Percentiles rank a stretch among this genome's conserved stretches.
Conservation (phyloP, 331 rosid species). For the Acacia concinna region DNA sequence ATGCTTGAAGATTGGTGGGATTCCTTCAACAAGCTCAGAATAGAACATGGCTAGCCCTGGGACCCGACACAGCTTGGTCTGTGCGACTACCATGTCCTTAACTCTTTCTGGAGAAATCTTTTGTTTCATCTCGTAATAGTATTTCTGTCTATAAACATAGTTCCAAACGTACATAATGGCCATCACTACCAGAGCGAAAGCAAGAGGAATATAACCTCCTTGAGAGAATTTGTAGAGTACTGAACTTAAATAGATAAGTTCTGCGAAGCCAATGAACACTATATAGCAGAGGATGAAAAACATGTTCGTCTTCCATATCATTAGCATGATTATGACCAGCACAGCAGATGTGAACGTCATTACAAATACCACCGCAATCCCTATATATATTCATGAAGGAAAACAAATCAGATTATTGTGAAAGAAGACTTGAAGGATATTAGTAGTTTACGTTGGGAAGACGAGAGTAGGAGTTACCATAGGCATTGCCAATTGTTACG, state of each 20-base stretch:
- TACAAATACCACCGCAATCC: slow-evolving; percentile 61
- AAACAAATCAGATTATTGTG: not conserved
- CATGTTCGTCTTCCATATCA: slow-evolving; percentile 60
- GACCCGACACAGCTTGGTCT: slow-evolving; percentile 15
- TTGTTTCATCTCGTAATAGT: slow-evolving; percentile 43
- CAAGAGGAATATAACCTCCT: slow-evolving; percentile 65
- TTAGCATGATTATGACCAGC: slow-evolving; percentile 52
- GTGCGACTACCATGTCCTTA: slow-evolving; percentile 16
- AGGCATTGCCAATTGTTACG: slow-evolving; percentile 5
- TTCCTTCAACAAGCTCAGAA: slow-evolving; percentile 62
- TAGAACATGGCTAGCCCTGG: slow-evolving; percentile 57
- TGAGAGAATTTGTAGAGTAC: slow-evolving; percentile 58
- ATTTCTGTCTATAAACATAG: slow-evolving; percentile 49
- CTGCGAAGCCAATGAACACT: slow-evolving; percentile 39
- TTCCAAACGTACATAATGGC: slow-evolving; percentile 54
- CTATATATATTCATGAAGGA: slow-evolving; percentile 16
- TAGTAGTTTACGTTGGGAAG: not conserved
- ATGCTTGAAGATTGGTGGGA: slow-evolving; percentile 1
- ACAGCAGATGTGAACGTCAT: slow-evolving; percentile 55
- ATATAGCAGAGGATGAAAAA: slow-evolving; percentile 36
- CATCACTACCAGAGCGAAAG: slow-evolving; percentile 39
- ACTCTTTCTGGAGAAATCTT: slow-evolving; percentile 40
- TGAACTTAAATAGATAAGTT: slow-evolving; percentile 51
- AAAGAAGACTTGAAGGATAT: not conserved
- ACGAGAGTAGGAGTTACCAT: not conserved